Conservation (phyloP, 345 rosid species). For the Acer negundo region DNA sequence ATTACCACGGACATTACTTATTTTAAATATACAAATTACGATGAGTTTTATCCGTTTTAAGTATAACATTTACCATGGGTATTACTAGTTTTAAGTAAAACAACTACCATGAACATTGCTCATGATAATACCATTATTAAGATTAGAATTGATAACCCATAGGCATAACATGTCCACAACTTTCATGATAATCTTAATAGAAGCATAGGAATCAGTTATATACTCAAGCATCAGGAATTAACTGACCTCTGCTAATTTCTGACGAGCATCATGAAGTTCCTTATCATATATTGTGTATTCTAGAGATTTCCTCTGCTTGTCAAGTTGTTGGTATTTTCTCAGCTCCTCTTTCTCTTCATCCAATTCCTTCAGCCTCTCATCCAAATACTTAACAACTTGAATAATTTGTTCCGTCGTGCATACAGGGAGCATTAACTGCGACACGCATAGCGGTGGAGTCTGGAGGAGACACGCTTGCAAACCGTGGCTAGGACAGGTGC, state of each 20-base stretch:
- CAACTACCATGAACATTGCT: no score
- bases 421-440: no score
- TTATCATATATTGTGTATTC: slow-evolving; percentile 95
- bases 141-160: background rate
- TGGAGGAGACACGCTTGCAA: no score
- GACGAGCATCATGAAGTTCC: slow-evolving; percentile 84
- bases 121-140: no score
- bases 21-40: no score
- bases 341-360: slow-evolving; percentile 99
- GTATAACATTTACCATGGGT: no score
- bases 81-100: no score
- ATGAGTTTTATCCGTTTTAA: no score
- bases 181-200: background rate
- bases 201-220: background rate
- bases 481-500: no score
- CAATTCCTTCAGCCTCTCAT: slow-evolving; percentile 88
- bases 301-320: slow-evolving; percentile 91
- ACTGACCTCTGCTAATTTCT: slow-evolving; percentile 76
- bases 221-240: slow-evolving; percentile 16
- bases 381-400: slow-evolving; percentile 97
- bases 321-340: slow-evolving; percentile 94
- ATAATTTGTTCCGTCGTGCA: slow-evolving; percentile 96
- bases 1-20: no score
- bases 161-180: background rate
- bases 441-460: no score